phyloP scores from a whole-genome alignment of 1,139 yeast species.

The Yamadazyma pseudoaaseri region DNA sequence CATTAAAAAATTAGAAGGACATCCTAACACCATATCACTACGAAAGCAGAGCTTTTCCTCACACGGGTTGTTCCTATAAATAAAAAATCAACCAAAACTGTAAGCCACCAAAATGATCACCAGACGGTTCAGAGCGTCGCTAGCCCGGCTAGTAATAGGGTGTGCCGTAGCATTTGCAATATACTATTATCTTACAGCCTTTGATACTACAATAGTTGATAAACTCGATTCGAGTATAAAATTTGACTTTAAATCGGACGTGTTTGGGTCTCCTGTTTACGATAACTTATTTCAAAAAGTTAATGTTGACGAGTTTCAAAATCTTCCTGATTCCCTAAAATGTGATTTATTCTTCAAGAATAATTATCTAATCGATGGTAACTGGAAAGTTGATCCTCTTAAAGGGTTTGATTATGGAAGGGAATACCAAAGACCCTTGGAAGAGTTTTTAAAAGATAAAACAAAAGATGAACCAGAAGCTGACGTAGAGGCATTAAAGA shows the following conservation, averaged over 20 bases:
- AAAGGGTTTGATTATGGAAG: slow-evolving; percentile 14
- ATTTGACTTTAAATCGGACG: not conserved
- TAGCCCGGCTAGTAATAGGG: not conserved
- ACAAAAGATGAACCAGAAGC: slow-evolving; percentile 7
- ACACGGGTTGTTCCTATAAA: no score
- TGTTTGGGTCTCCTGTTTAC: not conserved
- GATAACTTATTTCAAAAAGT: slow-evolving; percentile 10
- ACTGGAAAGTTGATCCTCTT: slow-evolving; percentile 18
- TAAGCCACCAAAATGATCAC: no score
- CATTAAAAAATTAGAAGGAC: no score
- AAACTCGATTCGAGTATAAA: not conserved
- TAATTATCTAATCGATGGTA: slow-evolving; percentile 6
- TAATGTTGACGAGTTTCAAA: slow-evolving; percentile 5
- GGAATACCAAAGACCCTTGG: slow-evolving; percentile 14
- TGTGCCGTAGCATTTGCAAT: not conserved
- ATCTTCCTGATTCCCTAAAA: slow-evolving; percentile 4
- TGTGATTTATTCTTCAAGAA: slow-evolving; percentile 16
- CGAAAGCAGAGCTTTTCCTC: no score
- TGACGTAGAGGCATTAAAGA: slow-evolving; percentile 4
- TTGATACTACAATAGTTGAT: slow-evolving; percentile 1
- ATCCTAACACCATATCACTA: no score
- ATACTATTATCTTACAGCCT: slow-evolving; percentile 1
- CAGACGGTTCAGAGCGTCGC: not conserved
- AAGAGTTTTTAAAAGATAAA: slow-evolving; percentile 13
- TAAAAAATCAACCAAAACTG: no score